Evolutionary conservation across 1,139 yeast genomes (phyloP).

Genomic region (Taiozyma sp.): DNA sequence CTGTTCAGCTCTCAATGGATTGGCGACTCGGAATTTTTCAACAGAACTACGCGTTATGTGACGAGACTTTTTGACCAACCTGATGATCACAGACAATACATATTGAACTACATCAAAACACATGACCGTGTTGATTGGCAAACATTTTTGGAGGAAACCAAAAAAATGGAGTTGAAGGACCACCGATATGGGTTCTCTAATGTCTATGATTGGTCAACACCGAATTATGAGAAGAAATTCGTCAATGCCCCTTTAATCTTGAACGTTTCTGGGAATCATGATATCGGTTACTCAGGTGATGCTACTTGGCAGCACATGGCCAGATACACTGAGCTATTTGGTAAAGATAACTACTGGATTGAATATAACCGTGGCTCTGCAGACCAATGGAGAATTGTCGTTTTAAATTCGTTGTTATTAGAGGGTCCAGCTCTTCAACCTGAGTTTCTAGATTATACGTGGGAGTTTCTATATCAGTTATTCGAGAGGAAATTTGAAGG

Average conservation of each 20-base stretch:
- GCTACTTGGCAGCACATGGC: conserved; percentile 89
- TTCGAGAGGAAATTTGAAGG: conserved; percentile 56
- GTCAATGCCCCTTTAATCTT: conserved; percentile 53
- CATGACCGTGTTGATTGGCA: conserved; percentile 56
- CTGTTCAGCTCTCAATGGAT: conserved; percentile 96
- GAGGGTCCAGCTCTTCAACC: conserved; percentile 90
- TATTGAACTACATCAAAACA: conserved; percentile 38
- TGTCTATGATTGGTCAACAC: conserved; percentile 60
- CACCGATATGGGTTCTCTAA: conserved; percentile 50
- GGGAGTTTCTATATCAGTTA: conserved; percentile 63
- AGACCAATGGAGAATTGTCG: conserved; percentile 80
- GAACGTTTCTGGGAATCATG: conserved; percentile 92
- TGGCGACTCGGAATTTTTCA: conserved; percentile 74
- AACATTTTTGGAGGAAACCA: conserved; percentile 36
- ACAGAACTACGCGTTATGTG: conserved; percentile 68
- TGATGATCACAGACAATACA: conserved; percentile 41
- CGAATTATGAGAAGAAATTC: conserved; percentile 24
- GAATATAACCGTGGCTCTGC: conserved; percentile 58
- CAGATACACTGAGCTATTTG: conserved; percentile 67
- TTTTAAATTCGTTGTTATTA: conserved; percentile 71
- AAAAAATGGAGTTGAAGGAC: conserved; percentile 35
- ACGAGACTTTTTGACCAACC: conserved; percentile 56
- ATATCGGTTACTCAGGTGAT: conserved; percentile 93
- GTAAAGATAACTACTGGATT: conserved; percentile 77
- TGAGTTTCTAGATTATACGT: conserved; percentile 58